Evolutionary conservation across 139 green algal species (phyloP).

Genomic region (Nannochloris sp.): DNA sequence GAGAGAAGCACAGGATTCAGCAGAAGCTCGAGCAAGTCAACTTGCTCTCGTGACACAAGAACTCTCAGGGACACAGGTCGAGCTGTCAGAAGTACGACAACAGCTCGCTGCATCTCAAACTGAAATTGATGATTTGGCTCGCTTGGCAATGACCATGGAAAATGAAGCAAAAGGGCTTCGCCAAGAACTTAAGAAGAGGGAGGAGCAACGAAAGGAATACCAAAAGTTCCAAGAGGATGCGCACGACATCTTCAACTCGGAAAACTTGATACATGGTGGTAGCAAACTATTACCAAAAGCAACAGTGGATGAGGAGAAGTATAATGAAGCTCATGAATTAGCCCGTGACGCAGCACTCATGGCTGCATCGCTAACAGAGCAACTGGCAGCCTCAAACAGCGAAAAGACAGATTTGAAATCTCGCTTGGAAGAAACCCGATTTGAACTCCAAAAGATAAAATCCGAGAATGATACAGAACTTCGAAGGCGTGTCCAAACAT

Average conservation of each 20-base stretch:
- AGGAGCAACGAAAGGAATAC: background rate
- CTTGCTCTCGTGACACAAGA: too few species aligned
- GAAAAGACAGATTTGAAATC: constrained; percentile 12
- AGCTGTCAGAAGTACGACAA: too few species aligned
- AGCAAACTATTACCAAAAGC: background rate
- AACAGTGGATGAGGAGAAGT: constrained; percentile 15
- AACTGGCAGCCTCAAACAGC: constrained; percentile 7
- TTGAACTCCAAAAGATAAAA: constrained; percentile 13
- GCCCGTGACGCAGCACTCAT: background rate
- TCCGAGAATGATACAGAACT: constrained; percentile 22
- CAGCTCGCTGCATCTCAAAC: too few species aligned
- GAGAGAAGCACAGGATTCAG: too few species aligned
- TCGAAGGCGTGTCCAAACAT: constrained; percentile 9
- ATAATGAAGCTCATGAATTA: constrained; percentile 15
- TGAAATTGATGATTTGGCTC: too few species aligned
- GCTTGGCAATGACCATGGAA: too few species aligned
- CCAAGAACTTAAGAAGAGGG: background rate
- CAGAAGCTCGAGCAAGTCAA: too few species aligned
- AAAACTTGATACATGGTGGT: too few species aligned
- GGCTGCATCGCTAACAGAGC: constrained; percentile 1
- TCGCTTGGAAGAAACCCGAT: constrained; percentile 16
- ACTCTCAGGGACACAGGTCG: too few species aligned
- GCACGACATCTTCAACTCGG: background rate
- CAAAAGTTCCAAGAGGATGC: background rate
- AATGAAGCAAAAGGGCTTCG: too few species aligned